Evolutionary conservation across 2,329 filamentous ascomycete genomes (phyloP).

Genomic region (Fusarium pseudoanthophilum): DNA sequence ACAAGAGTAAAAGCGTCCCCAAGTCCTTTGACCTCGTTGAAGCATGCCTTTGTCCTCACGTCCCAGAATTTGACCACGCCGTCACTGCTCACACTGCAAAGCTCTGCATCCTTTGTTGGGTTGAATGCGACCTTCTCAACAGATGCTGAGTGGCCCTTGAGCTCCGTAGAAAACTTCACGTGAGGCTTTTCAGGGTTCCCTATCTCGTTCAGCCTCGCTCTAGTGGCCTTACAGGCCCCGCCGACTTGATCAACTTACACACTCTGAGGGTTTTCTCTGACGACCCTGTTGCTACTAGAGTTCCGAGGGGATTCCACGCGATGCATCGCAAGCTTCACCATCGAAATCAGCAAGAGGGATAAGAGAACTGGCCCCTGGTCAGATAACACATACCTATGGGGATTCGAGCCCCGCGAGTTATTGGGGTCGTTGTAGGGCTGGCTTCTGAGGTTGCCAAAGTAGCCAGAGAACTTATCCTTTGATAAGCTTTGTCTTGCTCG

Average conservation of each 20-base stretch:
- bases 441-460: constrained; percentile 75
- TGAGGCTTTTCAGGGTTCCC: constrained; percentile 82
- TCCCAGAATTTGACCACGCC: constrained; percentile 85
- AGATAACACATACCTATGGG: constrained; percentile 63
- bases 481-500: constrained; percentile 65
- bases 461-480: constrained; percentile 74
- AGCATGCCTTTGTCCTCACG: constrained; percentile 75
- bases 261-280: constrained; percentile 77
- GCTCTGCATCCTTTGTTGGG: constrained; percentile 78
- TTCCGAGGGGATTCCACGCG: constrained; percentile 89
- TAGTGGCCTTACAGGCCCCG: no score
- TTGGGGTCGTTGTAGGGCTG: constrained; percentile 75
- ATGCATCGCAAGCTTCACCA: constrained; percentile 75
- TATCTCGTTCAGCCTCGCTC: constrained; percentile 41
- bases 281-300: constrained; percentile 83
- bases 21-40: constrained; percentile 74
- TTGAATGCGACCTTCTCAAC: constrained; percentile 84
- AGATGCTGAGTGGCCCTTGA: constrained; percentile 72
- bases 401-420: constrained; percentile 62
- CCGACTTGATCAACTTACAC: constrained; percentile 60
- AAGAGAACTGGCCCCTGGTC: neutral
- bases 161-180: constrained; percentile 78
- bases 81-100: constrained; percentile 79
- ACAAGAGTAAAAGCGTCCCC: constrained; percentile 76
- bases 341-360: constrained; percentile 19